Base-by-base conservation (phyloP, 108 stramenopile genomes). In the Schizochytrium sp. region DNA sequence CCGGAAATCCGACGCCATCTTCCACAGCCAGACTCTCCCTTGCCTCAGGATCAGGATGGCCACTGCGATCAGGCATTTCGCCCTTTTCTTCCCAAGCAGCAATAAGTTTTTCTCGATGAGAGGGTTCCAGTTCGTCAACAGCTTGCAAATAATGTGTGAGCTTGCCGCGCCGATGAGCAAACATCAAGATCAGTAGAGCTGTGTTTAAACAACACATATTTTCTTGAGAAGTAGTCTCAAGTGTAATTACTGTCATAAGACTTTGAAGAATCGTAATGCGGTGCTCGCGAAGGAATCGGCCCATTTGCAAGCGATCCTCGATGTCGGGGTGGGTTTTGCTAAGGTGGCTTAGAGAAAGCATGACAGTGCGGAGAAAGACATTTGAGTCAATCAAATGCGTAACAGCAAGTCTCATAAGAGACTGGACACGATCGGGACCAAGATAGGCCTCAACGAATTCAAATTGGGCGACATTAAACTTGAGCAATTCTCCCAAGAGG, bases 331-430 rank as follows among this genome's bases (percentile, higher is more conserved):
- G 50, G 17, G 45, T 28, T 56, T 45, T 7, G 28, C 28, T 5
- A 28, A 83, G 55, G 40, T 19, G 55, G 50, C 96, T 95, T 64
- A 96, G 44, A 47, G 93, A 95, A 19, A 96, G 88, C 2, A 95
- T 59, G 42, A 96, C 60, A 50, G 95, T 93, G 28, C 96, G 95
- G 60, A 97, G 90, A 92, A 97, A 97, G 28, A 97, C 97, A 88
- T 97, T 97, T 58, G 95, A 95, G 91, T 97, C 97, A 45, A 97
- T 94, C 19, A 97, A 91, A 88, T 96, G 95, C 50, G 94, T 91
- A 53, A 94, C 91, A 50, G 94, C 93, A 55, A 95, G 93, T 61
- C 90, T 89, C 94, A 96, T 95, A 15, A 95, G 87, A 57, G 92
- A 91, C 46, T 92, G 88, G 72, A 96, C 94, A 3, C 83, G 90